A percentile compares a stretch with the other conserved stretches of the same genome.
Conservation (phyloP, 129 eudicot genomes). For the Cynara cardunculus region DNA sequence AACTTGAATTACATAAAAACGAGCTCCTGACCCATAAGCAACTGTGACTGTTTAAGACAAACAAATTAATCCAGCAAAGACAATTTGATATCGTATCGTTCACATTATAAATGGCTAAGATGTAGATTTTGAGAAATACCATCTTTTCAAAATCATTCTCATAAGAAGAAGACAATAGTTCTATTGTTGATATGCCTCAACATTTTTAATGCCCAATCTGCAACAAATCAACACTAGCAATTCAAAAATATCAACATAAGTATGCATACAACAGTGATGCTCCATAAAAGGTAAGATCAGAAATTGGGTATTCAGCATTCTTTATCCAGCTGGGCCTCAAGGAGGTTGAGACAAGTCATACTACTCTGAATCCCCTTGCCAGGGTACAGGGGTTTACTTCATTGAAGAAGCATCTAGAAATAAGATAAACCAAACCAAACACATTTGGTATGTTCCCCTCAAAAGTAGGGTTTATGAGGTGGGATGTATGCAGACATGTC, state of each 20-base stretch:
- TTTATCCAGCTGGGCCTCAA: not conserved
- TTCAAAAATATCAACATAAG: not conserved
- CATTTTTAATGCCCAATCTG: not conserved
- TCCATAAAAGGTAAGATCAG: not conserved
- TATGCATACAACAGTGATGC: not conserved
- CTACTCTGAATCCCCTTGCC: too few species aligned
- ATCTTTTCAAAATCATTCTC: not conserved
- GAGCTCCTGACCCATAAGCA: not conserved
- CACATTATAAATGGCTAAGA: not conserved
- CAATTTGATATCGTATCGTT: not conserved
- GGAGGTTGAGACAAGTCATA: too few species aligned
- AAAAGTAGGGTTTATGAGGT: too few species aligned
- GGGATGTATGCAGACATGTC: too few species aligned
- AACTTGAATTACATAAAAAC: not conserved
- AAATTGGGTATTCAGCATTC: not conserved
- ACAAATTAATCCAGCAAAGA: not conserved
- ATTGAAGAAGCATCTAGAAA: too few species aligned
- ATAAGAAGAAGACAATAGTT: not conserved
- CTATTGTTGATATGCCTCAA: not conserved
- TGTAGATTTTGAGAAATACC: not conserved
- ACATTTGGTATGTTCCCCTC: too few species aligned
- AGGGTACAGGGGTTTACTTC: too few species aligned
- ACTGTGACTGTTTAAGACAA: not conserved
- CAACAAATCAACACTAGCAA: not conserved
- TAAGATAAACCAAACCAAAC: too few species aligned